Base-by-base conservation (phyloP, 176 grass and related monocot species). In the Cymbopogon citratus region DNA sequence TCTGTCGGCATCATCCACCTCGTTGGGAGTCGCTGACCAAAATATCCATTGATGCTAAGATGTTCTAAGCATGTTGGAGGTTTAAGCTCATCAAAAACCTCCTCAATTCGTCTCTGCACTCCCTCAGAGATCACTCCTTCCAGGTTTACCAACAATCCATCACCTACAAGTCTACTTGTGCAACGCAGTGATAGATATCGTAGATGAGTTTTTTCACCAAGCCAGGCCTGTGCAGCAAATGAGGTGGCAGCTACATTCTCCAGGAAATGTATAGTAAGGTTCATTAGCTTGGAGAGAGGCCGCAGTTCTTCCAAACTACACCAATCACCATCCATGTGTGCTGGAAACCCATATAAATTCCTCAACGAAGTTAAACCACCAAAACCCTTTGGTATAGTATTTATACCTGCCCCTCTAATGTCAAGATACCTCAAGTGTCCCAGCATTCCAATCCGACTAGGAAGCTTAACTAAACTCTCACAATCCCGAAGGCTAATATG, bases 51-150 rank as follows among this genome's bases (percentile, higher is more conserved):
- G 21, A 87, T 87, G 3, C 0, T 0, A 46, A 81, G 23, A 5
- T 3, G 26, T 60, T 87, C 71, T 38, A 89, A 7, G 10, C 15
- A 61, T 5, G 40, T 7, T 0, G 81, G 76, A 31, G 81, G 81
- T 2, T 51, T 71, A 2, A 89, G 36, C 48, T 70, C 82, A 35
- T 89, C 39, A 56, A 76, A 67, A 1, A 85, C 76, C 24, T 57
- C 3, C 76, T 74, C 16, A 0, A 74, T 73, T 12, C 0, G 31
- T 43, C 1, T 1, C 0, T 73, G 23, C 39, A 73, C 36, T 24
- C 80, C 48, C 6, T 74, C 15, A 8, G 48, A 61, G 21, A 6
- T 60, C 62, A n/a, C 16, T 68, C 31, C 31, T 10, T 33, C 31
- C 31, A 4, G 5, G 24, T 31, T 77, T 8, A 12, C 45, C 6